These are phyloP conservation scores for Lizonia empirigonia DNA, from an alignment of 2,329 filamentous ascomycete genomes.

Conservation along the genomic window DNA sequence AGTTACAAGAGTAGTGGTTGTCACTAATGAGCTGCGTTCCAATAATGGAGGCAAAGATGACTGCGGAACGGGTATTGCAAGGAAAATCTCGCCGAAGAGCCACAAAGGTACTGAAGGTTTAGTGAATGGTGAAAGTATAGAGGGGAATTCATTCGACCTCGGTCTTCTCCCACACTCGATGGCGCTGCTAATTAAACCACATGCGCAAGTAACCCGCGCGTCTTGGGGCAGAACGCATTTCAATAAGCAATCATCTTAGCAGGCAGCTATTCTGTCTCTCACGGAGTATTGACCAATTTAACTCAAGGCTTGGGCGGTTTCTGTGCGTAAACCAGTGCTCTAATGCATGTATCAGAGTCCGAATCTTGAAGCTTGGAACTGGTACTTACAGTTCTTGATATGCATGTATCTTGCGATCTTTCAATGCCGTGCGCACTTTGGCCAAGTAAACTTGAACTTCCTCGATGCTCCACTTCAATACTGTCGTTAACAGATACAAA, in stretches of 20 bases:
- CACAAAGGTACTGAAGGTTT: constrained; percentile 25
- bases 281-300: background rate
- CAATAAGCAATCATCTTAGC: background rate
- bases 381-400: constrained; percentile 35
- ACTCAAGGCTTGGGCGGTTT: constrained; percentile 7
- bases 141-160: background rate
- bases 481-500: constrained; percentile 27
- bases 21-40: constrained; percentile 30
- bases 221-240: background rate
- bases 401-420: constrained; percentile 35
- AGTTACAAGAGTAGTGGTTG: constrained; percentile 41
- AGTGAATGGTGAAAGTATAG: constrained; percentile 11
- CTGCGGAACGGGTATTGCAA: constrained; percentile 22
- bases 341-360: constrained; percentile 5
- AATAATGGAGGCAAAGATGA: constrained; percentile 4
- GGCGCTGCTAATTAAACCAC: background rate
- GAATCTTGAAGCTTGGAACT: background rate
- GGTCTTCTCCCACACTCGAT: background rate
- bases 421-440: constrained; percentile 33
- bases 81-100: constrained; percentile 22
- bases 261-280: too few relatives aligned
- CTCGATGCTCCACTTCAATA: constrained; percentile 49
- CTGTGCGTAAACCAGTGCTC: constrained; percentile 29
- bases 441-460: constrained; percentile 53
- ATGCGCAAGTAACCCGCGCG: background rate